Conservation (phyloP, 257 asterid species). For the Primulina eburnea region DNA sequence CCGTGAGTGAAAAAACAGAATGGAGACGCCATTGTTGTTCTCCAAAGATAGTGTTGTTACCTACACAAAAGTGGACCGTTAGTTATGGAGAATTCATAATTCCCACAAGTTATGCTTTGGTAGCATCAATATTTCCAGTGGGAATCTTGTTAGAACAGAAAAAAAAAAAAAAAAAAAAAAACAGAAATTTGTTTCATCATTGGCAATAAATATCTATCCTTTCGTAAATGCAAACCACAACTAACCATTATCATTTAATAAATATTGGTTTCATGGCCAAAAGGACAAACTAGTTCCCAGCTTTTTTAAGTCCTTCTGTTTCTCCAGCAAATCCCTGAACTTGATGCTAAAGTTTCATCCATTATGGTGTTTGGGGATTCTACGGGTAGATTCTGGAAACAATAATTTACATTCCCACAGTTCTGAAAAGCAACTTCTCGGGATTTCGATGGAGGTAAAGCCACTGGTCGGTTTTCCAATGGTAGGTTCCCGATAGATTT, state of each 20-base stretch:
- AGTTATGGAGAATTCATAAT: neutral
- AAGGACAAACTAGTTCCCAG: no score
- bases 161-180: no score
- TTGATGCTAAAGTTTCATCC: slow-evolving; percentile 49
- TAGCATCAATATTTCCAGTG: neutral
- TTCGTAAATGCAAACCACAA: neutral
- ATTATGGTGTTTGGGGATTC: slow-evolving; percentile 83
- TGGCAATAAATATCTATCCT: neutral
- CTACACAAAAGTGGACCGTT: neutral
- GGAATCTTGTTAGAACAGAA: neutral
- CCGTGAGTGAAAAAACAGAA: no score
- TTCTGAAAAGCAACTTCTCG: slow-evolving; percentile 57
- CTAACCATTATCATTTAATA: neutral
- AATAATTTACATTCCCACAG: slow-evolving; percentile 53
- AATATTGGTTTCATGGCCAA: neutral
- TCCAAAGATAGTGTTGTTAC: no score
- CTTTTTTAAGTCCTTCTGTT: slow-evolving; percentile 21
- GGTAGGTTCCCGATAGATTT: slow-evolving; percentile 63
- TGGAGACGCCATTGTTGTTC: no score
- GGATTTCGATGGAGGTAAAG: slow-evolving; percentile 48
- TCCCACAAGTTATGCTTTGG: neutral
- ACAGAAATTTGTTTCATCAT: neutral
- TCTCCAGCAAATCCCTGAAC: slow-evolving; percentile 14
- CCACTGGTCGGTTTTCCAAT: slow-evolving; percentile 71
- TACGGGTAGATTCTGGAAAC: slow-evolving; percentile 76